These are phyloP conservation scores for Botrytis porri DNA, from an alignment of 2,329 filamentous ascomycete genomes.

Conservation along the genomic window DNA sequence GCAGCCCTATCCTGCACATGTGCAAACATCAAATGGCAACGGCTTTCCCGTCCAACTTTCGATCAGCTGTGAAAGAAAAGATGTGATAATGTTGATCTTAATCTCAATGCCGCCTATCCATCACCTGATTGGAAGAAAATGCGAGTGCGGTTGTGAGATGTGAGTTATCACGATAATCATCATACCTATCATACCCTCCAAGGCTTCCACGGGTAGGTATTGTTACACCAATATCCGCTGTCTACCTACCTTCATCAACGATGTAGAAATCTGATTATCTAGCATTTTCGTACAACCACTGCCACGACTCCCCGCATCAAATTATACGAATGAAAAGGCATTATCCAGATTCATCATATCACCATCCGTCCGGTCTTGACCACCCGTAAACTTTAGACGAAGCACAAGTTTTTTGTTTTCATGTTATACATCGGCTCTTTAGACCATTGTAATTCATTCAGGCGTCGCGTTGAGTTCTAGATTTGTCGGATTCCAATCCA, in stretches of 20 bases:
- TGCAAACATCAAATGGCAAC: slow-evolving; percentile 1
- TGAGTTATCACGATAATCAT: slow-evolving; percentile 27
- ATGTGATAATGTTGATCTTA: not conserved
- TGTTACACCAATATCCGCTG: slow-evolving; percentile 16
- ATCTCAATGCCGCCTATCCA: not conserved
- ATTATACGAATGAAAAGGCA: not conserved
- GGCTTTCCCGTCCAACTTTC: slow-evolving; percentile 24
- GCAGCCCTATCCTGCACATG: slow-evolving; percentile 1
- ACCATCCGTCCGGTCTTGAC: not conserved
- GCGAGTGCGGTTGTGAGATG: slow-evolving; percentile 26
- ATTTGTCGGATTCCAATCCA: not conserved
- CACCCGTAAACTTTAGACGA: not conserved
- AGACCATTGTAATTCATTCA: not conserved
- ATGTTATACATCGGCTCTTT: not conserved
- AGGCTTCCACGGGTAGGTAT: slow-evolving; percentile 10
- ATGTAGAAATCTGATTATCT: slow-evolving; percentile 14
- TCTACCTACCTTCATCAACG: not conserved
- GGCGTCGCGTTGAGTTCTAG: not conserved
- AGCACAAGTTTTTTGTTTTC: not conserved
- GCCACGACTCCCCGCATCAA: slow-evolving; percentile 10
- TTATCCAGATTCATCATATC: not conserved
- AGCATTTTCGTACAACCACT: slow-evolving; percentile 15
- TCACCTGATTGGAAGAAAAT: slow-evolving; percentile 29
- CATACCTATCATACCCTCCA: slow-evolving; percentile 4
- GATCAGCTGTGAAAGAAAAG: not conserved